A percentile compares a stretch with the other conserved stretches of the same genome.
phyloP scores from a whole-genome alignment of 2,329 filamentous ascomycete genomes.

The Elsinoe ampelina region DNA sequence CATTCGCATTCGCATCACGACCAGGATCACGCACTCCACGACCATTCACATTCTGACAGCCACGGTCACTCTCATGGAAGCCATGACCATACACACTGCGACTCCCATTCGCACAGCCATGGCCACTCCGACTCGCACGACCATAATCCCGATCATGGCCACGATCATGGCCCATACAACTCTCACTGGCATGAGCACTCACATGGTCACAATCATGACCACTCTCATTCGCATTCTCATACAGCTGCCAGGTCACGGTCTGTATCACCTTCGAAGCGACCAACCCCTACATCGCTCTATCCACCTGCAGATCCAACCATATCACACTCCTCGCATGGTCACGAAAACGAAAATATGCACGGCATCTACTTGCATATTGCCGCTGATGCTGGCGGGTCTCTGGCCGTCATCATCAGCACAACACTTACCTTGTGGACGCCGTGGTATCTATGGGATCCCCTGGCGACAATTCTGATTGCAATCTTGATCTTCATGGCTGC shows the following conservation, averaged over 20 bases:
- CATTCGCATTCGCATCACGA: slow-evolving; percentile 17
- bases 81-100: slow-evolving; percentile 29
- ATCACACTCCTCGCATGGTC: slow-evolving; percentile 35
- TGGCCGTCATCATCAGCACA: slow-evolving; percentile 89
- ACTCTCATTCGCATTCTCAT: slow-evolving; percentile 18
- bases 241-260: background rate
- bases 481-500: slow-evolving; percentile 89
- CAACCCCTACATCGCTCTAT: slow-evolving; percentile 16
- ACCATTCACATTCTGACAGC: slow-evolving; percentile 33
- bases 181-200: slow-evolving; percentile 26
- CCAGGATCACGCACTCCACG: slow-evolving; percentile 28
- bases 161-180: slow-evolving; percentile 31
- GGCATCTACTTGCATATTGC: slow-evolving; percentile 94
- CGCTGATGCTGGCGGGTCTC: slow-evolving; percentile 87
- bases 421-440: slow-evolving; percentile 76
- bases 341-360: slow-evolving; percentile 95
- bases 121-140: slow-evolving; percentile 31
- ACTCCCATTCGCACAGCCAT: slow-evolving; percentile 30
- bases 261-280: background rate
- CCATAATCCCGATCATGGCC: slow-evolving; percentile 54
- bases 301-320: slow-evolving; percentile 2
- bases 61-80: slow-evolving; percentile 34
- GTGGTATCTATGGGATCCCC: slow-evolving; percentile 89
- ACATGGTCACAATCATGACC: slow-evolving; percentile 19
- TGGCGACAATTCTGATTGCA: slow-evolving; percentile 89